Base-by-base conservation (phyloP, 192 early-diverging fungal genomes). In the Backusella liffmaniae region DNA sequence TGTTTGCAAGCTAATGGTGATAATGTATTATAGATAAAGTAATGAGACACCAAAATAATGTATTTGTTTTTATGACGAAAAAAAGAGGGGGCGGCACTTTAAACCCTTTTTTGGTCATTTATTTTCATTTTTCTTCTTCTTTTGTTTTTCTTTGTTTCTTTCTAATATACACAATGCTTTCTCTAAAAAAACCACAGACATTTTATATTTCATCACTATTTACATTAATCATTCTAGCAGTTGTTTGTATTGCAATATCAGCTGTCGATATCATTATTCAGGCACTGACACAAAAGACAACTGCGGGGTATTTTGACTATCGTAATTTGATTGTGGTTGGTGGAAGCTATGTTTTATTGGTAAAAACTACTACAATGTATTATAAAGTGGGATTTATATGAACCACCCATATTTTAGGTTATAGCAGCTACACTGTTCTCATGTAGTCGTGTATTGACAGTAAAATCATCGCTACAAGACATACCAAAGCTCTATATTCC, bases 401-500 rank as follows among this genome's bases (percentile, higher is more conserved):
- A 21, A 6, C 4, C 5, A 49, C 18, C 15, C 67, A 69, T 36
- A 37, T 0, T 37, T 9, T 78, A 89, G 86, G 84, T 84, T 7
- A 42, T 88, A 21, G 10, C 84, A 12, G 80, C 85, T 13, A 76
- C 82, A 4, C 76, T 84, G 4, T 81, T 88, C 76, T 82, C 81
- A 4, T 86, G 83, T 69, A 82, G 84, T 65, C 86, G 88, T 7
- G 73, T 86, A 36, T 73, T 84, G 9, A 85, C 74, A 23, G 84
- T 85, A 10, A 84, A 83, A 44, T 70, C 76, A 49, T 80, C 85
- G n/a, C 66, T 85, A 35, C 76, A 75, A 26, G 81, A 82, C 36
- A 89, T 88, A 18, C 88, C 88, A 46, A 89, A 89, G 59, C 67
- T 83, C 0, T 86, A 84, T 41, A 76, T 86, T 30, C 85, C 84